A percentile compares a stretch with the other conserved stretches of the same genome.
Conservation (phyloP, 1,139 yeast genomes). For the Geotrichum cucujoidarum region DNA sequence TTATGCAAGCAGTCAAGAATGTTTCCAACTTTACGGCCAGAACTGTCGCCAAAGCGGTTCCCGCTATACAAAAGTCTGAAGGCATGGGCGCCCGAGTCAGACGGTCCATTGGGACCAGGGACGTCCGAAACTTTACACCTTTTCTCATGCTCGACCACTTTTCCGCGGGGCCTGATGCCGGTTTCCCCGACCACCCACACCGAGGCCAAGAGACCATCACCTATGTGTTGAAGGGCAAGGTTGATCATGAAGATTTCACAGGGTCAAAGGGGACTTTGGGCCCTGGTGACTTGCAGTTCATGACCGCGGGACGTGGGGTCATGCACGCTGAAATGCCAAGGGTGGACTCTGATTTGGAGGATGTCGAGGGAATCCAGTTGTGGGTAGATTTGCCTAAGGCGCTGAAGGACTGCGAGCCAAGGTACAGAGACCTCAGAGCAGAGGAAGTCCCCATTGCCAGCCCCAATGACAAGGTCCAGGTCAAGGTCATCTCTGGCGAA, state of each 20-base stretch:
- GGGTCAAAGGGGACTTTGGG: conserved; percentile 73
- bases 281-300: conserved; percentile 87
- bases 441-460: conserved; percentile 65
- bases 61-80: conserved; percentile 72
- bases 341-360: conserved; percentile 44
- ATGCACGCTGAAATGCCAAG: conserved; percentile 89
- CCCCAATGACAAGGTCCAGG: conserved; percentile 63
- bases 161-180: conserved; percentile 56
- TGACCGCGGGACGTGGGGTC: conserved; percentile 91
- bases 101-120: conserved; percentile 69
- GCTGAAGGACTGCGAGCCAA: conserved; percentile 64
- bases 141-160: conserved; percentile 84
- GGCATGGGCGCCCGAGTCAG: conserved; percentile 86
- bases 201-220: conserved; percentile 89
- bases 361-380: conserved; percentile 69
- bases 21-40: conserved; percentile 37
- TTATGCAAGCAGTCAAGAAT: too few relatives aligned
- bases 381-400: conserved; percentile 87
- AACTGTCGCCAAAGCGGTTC: conserved; percentile 54
- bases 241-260: conserved; percentile 91
- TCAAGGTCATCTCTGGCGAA: conserved; percentile 73
- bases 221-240: conserved; percentile 62
- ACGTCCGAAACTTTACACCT: conserved; percentile 71
- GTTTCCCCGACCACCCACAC: conserved; percentile 93
- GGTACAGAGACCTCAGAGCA: conserved; percentile 72